Percentiles rank a stretch among this genome's conserved stretches.
These are phyloP conservation scores for Termitomyces sp. DNA, from an alignment of 768 basidiomycete species.

Conservation along the genomic window DNA sequence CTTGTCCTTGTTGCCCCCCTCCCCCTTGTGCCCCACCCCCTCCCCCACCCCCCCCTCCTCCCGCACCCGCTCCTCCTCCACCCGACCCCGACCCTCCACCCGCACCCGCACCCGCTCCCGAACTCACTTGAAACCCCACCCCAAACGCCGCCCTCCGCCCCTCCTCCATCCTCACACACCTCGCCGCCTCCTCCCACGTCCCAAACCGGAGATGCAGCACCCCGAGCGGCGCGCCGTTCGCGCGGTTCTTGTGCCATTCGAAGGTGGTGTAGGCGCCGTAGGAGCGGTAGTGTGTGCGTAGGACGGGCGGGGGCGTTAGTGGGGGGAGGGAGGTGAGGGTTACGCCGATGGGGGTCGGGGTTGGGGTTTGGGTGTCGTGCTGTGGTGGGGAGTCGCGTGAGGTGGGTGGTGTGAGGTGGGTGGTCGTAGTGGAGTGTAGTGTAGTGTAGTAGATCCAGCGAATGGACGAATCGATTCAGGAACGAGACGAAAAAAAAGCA, in stretches of 20 bases:
- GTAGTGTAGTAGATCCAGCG: too few relatives aligned
- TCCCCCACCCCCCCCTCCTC: constrained; percentile 30
- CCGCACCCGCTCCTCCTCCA: neutral
- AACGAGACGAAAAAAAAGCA: too few relatives aligned
- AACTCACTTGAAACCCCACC: neutral
- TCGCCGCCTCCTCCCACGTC: constrained; percentile 64
- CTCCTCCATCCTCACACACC: constrained; percentile 65
- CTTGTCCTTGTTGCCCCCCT: constrained; percentile 40
- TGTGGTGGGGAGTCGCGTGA: constrained; percentile 30
- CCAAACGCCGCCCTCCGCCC: constrained; percentile 56
- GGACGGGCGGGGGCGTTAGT: constrained; percentile 62
- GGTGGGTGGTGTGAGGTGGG: neutral
- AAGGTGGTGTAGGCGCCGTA: constrained; percentile 66
- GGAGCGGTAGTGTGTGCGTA: constrained; percentile 62
- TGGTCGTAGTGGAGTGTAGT: too few relatives aligned
- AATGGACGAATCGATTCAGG: too few relatives aligned
- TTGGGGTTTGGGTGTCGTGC: constrained; percentile 73
- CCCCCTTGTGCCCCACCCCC: constrained; percentile 31
- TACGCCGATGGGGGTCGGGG: constrained; percentile 73
- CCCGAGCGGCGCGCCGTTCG: constrained; percentile 81
- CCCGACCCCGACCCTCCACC: neutral
- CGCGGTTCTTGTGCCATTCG: constrained; percentile 76
- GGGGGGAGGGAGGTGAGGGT: constrained; percentile 72
- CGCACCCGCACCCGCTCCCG: neutral
- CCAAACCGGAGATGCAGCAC: constrained; percentile 72